Base-by-base conservation (phyloP, 179 eudicot species). In the Silene vulgaris region DNA sequence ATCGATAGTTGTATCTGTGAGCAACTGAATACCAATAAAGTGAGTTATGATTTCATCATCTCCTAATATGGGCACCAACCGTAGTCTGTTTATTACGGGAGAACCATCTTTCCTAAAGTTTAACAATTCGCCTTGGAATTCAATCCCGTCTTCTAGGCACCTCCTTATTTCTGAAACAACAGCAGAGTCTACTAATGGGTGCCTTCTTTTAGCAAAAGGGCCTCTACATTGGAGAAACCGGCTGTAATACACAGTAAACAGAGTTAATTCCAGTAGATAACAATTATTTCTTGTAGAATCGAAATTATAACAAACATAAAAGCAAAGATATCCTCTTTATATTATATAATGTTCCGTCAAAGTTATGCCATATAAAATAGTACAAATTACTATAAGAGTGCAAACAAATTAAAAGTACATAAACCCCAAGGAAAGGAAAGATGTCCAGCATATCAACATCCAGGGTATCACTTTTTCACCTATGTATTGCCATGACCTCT, bases 181-280 rank as follows among this genome's bases (percentile, higher is more conserved):
- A 17, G 88, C 61, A 56, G 99, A 82, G 79, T 92, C 96, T 77
- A 95, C 92, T 50, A 90, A 73, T 8, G 91, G 97, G 77, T 95
- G 99, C 83, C 99, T 89, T 86, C 97, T 85, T 82, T 95, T 92
- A 54, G 99, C 99, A 79, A 82, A 95, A 61, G 99, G 99, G 35
- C 99, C 99, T 88, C 99, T 81, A 83, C 96, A 95, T 84, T 95
- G 99, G 87, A 95, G 83, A 85, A 95, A 92, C 6, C 97, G 96
- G 80, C 97, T 92, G 93, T 74, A 73, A 80, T 11, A 9, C 52
- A 65, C 26, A 70, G 64, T 52, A 74, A 11, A 37, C n/a, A 28
- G 3, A 45, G 19, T 52, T 7, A 71, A 0, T 43, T 72, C 35
- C 59, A 71, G 17, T 21, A 17, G 21, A 59, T 59, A 20, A 76